Conservation (phyloP, 495 filamentous ascomycete genomes). For the Talaromyces nanjingensis region DNA sequence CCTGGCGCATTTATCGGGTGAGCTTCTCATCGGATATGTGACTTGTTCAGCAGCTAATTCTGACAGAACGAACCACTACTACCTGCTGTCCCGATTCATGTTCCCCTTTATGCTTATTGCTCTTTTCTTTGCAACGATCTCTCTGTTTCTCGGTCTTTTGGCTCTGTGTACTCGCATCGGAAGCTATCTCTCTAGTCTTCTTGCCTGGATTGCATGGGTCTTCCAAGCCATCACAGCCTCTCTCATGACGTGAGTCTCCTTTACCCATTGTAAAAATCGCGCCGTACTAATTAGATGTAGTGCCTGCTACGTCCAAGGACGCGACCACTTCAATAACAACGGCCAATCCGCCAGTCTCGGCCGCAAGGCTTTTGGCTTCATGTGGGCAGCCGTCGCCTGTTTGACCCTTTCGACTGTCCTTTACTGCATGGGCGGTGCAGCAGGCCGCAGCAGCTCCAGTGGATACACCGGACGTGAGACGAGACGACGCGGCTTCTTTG, state of each 20-base stretch:
- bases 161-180: slow-evolving; percentile 56
- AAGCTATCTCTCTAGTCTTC: slow-evolving; percentile 50
- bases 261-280: not conserved
- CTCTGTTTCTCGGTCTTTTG: slow-evolving; percentile 55
- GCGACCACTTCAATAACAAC: slow-evolving; percentile 56
- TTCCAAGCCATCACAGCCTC: slow-evolving; percentile 57
- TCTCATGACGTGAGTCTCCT: slow-evolving; percentile 61
- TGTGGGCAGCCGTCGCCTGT: slow-evolving; percentile 69
- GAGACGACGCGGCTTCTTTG: slow-evolving; percentile 38
- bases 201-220: slow-evolving; percentile 47
- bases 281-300: slow-evolving; percentile 26
- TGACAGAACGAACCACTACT: slow-evolving; percentile 50
- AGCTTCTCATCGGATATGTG: slow-evolving; percentile 8
- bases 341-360: slow-evolving; percentile 58
- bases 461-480: slow-evolving; percentile 38
- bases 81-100: slow-evolving; percentile 59
- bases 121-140: slow-evolving; percentile 55
- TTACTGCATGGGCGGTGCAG: slow-evolving; percentile 52
- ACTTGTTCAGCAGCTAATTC: not conserved
- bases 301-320: slow-evolving; percentile 69
- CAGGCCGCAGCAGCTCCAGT: slow-evolving; percentile 24
- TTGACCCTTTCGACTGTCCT: slow-evolving; percentile 64
- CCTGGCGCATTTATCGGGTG: slow-evolving; percentile 51
- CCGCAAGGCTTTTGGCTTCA: slow-evolving; percentile 72
- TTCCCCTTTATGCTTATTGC: slow-evolving; percentile 67